A percentile compares a stretch with the other conserved stretches of the same genome.
These are phyloP conservation scores for Adansonia gregorii DNA, from an alignment of 441 rosid genomes.

Conservation along the genomic window DNA sequence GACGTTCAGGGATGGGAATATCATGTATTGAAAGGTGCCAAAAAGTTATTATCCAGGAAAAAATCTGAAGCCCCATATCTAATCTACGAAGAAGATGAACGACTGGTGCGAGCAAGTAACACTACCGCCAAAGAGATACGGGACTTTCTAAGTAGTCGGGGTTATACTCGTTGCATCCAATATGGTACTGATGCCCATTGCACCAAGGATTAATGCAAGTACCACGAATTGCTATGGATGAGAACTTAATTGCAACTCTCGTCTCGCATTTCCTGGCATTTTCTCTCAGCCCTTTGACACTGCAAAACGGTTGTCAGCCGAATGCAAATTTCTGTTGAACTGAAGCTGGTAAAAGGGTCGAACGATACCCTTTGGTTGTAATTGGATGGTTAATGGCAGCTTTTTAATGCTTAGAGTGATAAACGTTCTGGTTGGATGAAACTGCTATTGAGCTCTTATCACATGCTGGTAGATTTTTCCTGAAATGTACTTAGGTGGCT, in stretches of 20 bases:
- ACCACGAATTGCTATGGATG: neutral
- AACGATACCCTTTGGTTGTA: neutral
- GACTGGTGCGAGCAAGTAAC: slow-evolving; percentile 82
- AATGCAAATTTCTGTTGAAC: neutral
- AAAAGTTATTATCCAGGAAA: slow-evolving; percentile 70
- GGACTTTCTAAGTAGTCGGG: slow-evolving; percentile 61
- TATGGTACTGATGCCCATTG: slow-evolving; percentile 94
- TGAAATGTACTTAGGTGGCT: neutral
- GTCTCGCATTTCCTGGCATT: neutral
- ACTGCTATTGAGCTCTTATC: neutral
- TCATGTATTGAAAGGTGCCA: slow-evolving; percentile 83
- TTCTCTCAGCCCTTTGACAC: neutral
- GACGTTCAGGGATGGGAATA: slow-evolving; percentile 99
- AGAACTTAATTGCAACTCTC: slow-evolving; percentile 5
- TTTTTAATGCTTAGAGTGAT: neutral
- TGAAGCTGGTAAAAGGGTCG: neutral
- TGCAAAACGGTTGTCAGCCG: neutral
- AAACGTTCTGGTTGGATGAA: neutral
- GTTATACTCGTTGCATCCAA: slow-evolving; percentile 64
- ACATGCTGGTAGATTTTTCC: neutral
- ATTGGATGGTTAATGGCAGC: neutral
- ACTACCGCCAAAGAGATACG: slow-evolving; percentile 77
- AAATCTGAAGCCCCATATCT: slow-evolving; percentile 79
- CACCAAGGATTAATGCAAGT: slow-evolving; percentile 50
- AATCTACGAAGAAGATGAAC: slow-evolving; percentile 89